A percentile compares a stretch with the other conserved stretches of the same genome.
phyloP scores from a whole-genome alignment of 176 grass and related monocot genomes.

The Eragrostis nindensis region DNA sequence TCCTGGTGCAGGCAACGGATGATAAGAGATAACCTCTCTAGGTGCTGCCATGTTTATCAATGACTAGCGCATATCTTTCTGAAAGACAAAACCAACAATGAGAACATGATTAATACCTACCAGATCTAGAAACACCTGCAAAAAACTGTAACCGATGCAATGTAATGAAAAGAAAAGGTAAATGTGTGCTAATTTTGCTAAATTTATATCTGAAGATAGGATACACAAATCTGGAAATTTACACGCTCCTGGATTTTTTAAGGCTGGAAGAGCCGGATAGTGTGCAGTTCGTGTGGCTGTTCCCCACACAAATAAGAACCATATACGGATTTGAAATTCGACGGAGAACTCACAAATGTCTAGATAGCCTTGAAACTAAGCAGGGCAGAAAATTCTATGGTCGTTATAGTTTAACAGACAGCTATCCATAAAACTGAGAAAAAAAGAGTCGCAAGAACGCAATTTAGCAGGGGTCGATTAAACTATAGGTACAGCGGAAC shows the following conservation, averaged over 20 bases:
- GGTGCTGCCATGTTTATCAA: conserved; percentile 32
- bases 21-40: conserved; percentile 48
- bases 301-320: not conserved
- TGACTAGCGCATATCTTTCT: conserved; percentile 35
- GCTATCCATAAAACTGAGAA: too few species aligned
- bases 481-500: not conserved
- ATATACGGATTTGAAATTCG: not conserved
- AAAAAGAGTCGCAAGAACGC: too few species aligned
- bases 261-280: not conserved
- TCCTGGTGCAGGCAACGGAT: conserved; percentile 52
- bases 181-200: not conserved
- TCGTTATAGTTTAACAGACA: not conserved
- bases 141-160: not conserved
- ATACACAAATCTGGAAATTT: not conserved
- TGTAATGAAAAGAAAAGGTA: not conserved
- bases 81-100: conserved; percentile 12
- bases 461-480: not conserved
- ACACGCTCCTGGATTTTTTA: not conserved
- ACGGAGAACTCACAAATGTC: not conserved
- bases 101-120: not conserved
- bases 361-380: not conserved
- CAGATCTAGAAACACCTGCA: not conserved
- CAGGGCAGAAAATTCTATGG: not conserved
- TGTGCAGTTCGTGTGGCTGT: not conserved
- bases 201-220: not conserved